A percentile compares a stretch with the other conserved stretches of the same genome.
These are phyloP conservation scores for Candida lessepsii DNA, from an alignment of 805 yeast genomes.

Conservation along the genomic window DNA sequence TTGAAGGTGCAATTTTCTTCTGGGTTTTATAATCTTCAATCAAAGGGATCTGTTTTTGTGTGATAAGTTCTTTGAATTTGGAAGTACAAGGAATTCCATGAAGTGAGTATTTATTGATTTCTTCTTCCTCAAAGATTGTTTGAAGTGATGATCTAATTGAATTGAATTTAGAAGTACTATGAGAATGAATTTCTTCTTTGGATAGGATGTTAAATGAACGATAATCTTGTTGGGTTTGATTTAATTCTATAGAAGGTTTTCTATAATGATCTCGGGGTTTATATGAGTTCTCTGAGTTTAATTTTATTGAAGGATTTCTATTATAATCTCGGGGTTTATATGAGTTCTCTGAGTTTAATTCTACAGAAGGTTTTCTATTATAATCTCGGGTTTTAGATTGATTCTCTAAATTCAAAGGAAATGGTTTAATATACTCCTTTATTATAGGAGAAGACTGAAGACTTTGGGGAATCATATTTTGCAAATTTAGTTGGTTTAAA, in stretches of 20 bases:
- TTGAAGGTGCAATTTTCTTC: not conserved
- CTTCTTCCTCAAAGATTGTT: conserved; percentile 9
- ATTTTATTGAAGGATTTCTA: too few relatives aligned
- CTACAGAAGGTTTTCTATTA: not conserved
- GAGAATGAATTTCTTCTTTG: not conserved
- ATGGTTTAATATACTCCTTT: not conserved
- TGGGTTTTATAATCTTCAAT: conserved; percentile 5
- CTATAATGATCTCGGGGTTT: too few relatives aligned
- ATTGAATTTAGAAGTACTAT: not conserved
- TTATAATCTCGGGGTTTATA: too few relatives aligned
- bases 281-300: too few relatives aligned
- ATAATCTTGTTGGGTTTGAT: too few relatives aligned
- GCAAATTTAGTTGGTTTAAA: too few relatives aligned
- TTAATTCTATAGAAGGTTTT: too few relatives aligned
- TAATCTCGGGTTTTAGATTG: not conserved
- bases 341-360: too few relatives aligned
- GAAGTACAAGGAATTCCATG: conserved; percentile 11
- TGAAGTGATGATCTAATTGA: conserved; percentile 3
- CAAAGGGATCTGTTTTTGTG: conserved; percentile 2
- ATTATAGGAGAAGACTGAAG: too few relatives aligned
- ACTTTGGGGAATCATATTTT: too few relatives aligned
- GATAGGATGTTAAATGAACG: too few relatives aligned
- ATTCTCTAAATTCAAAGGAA: conserved; percentile 3
- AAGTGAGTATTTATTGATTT: conserved; percentile 5
- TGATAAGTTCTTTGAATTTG: conserved; percentile 8